Evolutionary conservation across 148 eudicot species (phyloP).

Genomic region (Nepenthes mirabilis): DNA sequence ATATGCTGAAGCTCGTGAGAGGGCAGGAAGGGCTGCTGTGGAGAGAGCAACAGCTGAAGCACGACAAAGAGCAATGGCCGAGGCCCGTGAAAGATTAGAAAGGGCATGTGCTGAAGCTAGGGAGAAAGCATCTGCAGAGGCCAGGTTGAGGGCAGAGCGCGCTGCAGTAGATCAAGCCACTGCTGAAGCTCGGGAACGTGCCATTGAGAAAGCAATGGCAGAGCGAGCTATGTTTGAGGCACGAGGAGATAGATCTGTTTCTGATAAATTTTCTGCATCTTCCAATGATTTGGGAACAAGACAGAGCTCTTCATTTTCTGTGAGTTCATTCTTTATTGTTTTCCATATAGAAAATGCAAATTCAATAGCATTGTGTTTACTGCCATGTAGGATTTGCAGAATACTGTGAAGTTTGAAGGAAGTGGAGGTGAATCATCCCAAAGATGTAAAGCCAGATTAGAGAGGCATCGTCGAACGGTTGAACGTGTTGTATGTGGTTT

Average conservation of each 20-base stretch:
- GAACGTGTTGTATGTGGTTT: conserved; percentile 77
- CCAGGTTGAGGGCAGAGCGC: conserved; percentile 70
- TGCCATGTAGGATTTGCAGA: conserved; percentile 24
- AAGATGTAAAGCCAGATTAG: conserved; percentile 94
- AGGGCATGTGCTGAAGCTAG: conserved; percentile 70
- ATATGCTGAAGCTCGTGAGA: conserved; percentile 26
- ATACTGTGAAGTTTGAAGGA: conserved; percentile 28
- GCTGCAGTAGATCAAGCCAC: conserved; percentile 87
- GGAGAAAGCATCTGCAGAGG: conserved; percentile 46
- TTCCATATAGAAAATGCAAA: not conserved
- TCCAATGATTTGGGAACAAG: conserved; percentile 38
- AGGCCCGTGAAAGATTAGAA: conserved; percentile 77
- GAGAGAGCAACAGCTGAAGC: conserved; percentile 71
- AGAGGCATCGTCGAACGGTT: conserved; percentile 86
- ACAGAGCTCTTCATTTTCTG: conserved; percentile 29
- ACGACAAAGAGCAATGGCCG: conserved; percentile 67
- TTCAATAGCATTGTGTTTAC: not conserved
- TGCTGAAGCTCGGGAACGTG: conserved; percentile 73
- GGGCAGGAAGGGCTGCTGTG: conserved; percentile 54
- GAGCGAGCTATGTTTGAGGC: conserved; percentile 45
- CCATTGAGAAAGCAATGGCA: conserved; percentile 53
- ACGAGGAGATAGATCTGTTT: conserved; percentile 42
- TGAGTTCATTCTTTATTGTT: not conserved
- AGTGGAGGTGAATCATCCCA: conserved; percentile 67
- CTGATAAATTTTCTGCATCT: conserved; percentile 43